phyloP scores from a whole-genome alignment of 2,329 filamentous ascomycete species.

The Talaromyces marneffei region DNA sequence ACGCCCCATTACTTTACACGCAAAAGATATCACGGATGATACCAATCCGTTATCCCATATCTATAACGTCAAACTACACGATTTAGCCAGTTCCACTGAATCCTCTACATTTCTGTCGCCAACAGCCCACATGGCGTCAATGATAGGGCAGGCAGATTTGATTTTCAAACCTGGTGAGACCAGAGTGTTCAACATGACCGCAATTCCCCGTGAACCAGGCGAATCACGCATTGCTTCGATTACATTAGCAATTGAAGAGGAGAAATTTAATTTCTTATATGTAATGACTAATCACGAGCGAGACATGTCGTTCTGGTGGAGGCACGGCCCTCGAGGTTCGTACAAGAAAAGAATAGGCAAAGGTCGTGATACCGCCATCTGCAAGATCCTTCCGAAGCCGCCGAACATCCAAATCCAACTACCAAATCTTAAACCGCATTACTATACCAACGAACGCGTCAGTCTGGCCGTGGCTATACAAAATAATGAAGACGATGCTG shows the following conservation, averaged over 20 bases:
- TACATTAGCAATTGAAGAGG: conserved; percentile 57
- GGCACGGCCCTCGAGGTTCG: conserved; percentile 30
- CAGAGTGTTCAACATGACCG: conserved; percentile 64
- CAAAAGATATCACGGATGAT: conserved; percentile 24
- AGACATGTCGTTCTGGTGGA: conserved; percentile 35
- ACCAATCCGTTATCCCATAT: conserved; percentile 25
- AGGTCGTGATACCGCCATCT: conserved; percentile 46
- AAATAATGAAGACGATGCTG: conserved; percentile 79
- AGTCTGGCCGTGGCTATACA: conserved; percentile 61
- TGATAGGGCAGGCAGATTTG: conserved; percentile 58
- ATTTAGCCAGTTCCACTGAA: conserved; percentile 26
- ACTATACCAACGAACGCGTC: conserved; percentile 79
- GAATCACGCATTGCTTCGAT: conserved; percentile 62
- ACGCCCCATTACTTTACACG: conserved; percentile 37
- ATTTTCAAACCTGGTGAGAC: conserved; percentile 61
- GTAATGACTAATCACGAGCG: conserved; percentile 43
- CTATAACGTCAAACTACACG: conserved; percentile 29
- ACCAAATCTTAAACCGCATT: conserved; percentile 59
- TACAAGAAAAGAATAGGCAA: conserved; percentile 38
- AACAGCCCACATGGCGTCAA: conserved; percentile 32
- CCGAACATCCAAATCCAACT: conserved; percentile 79
- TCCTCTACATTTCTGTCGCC: conserved; percentile 28
- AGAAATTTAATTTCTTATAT: conserved; percentile 63
- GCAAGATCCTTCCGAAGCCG: conserved; percentile 78
- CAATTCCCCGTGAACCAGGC: conserved; percentile 76